phyloP scores from a whole-genome alignment of 2,329 filamentous ascomycete genomes.

The Aureobasidium lini region DNA sequence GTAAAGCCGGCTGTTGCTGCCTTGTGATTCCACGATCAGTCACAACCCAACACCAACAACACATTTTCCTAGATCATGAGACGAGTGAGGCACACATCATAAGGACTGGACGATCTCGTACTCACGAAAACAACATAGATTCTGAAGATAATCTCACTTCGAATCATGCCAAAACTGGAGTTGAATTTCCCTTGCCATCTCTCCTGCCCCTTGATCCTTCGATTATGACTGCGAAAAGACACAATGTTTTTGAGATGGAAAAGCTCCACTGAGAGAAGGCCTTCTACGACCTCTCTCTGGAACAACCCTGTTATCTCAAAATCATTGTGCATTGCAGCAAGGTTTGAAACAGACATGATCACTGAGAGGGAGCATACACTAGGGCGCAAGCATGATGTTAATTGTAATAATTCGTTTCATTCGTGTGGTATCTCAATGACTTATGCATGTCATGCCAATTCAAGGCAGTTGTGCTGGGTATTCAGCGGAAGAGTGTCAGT shows the following conservation, averaged over 20 bases:
- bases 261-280: not conserved
- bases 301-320: too few species aligned
- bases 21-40: not conserved
- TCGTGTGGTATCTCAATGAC: constrained; percentile 10
- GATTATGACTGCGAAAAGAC: not conserved
- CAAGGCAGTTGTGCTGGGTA: not conserved
- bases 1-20: not conserved
- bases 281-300: too few species aligned
- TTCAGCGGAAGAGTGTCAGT: constrained; percentile 6
- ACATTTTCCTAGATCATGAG: too few species aligned
- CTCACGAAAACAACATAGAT: too few species aligned
- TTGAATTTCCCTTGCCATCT: not conserved
- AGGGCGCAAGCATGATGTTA: too few species aligned
- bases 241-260: not conserved
- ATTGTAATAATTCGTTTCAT: not conserved
- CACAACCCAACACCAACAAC: not conserved
- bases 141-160: too few species aligned
- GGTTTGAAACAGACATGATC: too few species aligned
- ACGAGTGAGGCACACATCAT: too few species aligned
- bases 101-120: too few species aligned
- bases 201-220: not conserved
- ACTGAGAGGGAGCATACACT: too few species aligned
- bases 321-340: too few species aligned
- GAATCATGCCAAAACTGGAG: too few species aligned
- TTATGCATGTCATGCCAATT: not conserved